These are phyloP conservation scores for Brachypodium distachyon DNA, from an alignment of 202 grass and related monocot species.

Conservation along the genomic window DNA sequence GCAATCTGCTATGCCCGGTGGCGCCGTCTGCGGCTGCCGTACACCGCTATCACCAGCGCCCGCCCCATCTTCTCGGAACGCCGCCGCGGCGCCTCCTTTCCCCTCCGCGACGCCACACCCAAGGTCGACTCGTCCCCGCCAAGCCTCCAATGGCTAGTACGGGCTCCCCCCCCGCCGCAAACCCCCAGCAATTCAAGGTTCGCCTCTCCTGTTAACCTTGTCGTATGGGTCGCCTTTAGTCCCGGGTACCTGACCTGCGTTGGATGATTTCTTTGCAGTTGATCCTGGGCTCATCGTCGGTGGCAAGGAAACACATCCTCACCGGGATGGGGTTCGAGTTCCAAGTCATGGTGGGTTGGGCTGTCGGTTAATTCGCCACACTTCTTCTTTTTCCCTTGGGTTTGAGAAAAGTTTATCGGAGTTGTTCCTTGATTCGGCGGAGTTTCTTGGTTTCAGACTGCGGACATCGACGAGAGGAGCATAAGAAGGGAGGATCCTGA, in stretches of 20 bases:
- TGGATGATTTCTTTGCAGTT: slow-evolving; percentile 27
- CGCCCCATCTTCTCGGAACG: neutral
- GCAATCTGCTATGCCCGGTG: slow-evolving; percentile 2
- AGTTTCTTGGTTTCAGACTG: slow-evolving; percentile 51
- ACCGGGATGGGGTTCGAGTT: slow-evolving; percentile 70
- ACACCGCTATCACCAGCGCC: neutral
- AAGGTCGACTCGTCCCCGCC: neutral
- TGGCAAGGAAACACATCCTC: slow-evolving; percentile 71
- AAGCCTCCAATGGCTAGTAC: neutral
- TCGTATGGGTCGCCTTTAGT: neutral
- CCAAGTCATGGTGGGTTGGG: slow-evolving; percentile 53
- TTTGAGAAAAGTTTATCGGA: neutral
- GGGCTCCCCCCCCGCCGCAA: neutral
- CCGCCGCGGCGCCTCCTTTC: neutral
- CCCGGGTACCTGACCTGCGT: neutral
- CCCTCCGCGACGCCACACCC: neutral
- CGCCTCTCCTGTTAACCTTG: neutral
- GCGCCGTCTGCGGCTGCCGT: neutral
- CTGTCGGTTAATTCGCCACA: neutral
- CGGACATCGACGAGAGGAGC: slow-evolving; percentile 90
- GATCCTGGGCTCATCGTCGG: slow-evolving; percentile 79
- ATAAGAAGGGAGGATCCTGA: slow-evolving; percentile 77
- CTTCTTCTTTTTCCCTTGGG: neutral
- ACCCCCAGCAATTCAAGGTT: slow-evolving; percentile 33
- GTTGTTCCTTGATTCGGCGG: neutral